Evolutionary conservation across 495 filamentous ascomycete genomes (phyloP).

Genomic region (Podospora pseudocomata): DNA sequence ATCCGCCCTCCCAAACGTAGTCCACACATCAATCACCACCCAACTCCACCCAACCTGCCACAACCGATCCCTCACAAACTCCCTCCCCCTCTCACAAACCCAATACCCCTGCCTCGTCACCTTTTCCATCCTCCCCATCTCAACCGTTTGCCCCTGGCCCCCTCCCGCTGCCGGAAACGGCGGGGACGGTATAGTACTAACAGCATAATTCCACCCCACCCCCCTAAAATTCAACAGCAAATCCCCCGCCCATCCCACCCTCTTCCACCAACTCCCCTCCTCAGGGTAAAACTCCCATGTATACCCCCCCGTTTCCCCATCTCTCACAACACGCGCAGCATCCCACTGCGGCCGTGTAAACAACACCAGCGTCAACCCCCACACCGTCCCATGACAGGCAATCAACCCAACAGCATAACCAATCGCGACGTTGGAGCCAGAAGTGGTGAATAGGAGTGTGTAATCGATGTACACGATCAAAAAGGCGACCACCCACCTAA

Average conservation of each 20-base stretch:
- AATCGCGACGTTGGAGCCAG: constrained; percentile 54
- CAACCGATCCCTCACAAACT: neutral
- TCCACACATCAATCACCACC: neutral
- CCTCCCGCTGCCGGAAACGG: neutral
- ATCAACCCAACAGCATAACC: constrained; percentile 68
- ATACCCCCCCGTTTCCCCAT: constrained; percentile 38
- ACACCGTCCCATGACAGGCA: constrained; percentile 62
- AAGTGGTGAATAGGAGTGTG: constrained; percentile 47
- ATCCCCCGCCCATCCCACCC: constrained; percentile 69
- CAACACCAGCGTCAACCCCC: constrained; percentile 58
- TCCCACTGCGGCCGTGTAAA: constrained; percentile 63
- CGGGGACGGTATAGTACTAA: constrained; percentile 51
- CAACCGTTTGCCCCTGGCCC: neutral
- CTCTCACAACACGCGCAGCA: constrained; percentile 61
- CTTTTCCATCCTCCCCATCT: neutral
- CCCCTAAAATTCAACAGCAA: constrained; percentile 67
- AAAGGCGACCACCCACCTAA: constrained; percentile 54
- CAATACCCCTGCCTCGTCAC: neutral
- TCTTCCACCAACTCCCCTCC: constrained; percentile 49
- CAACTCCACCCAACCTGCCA: neutral
- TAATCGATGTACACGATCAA: constrained; percentile 35
- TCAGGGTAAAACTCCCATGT: constrained; percentile 72
- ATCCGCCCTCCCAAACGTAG: neutral
- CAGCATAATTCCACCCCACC: constrained; percentile 71
- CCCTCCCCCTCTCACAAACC: neutral